Base-by-base conservation (phyloP, 805 yeast genomes). In the Wickerhamiella parazyma region DNA sequence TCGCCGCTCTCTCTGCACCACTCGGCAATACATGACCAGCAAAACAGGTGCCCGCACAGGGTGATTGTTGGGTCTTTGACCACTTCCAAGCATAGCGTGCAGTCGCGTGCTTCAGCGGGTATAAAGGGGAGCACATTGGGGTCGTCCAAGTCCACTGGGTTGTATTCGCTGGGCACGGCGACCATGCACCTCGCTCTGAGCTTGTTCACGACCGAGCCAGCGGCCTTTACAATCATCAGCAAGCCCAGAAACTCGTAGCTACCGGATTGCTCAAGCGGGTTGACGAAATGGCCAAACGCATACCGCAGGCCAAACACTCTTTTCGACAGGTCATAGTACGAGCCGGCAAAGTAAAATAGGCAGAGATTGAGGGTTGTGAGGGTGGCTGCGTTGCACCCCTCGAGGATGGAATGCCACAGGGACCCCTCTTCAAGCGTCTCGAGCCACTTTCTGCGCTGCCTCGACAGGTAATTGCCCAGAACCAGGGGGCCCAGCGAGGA, bases 1-100 rank as follows among this genome's bases (percentile, higher is more conserved):
- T 86, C 95, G 0, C 85, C 78, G 47, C 72, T 70, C 51, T 86
- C 95, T 49, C 84, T 68, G 46, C 86, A 75, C 97, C 97, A 89
- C 52, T 82, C 94, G 6, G 76, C 69, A 4, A 86, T 76, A 58
- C 97, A 89, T 6, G 67, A 68, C 96, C 97, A 89, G 62, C 98
- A 89, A 59, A 83, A 89, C 12, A 84, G 46, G 59, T 89, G 98
- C 0, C 97, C 98, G 62, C 98, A 89, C 4, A 78, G 73, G 0
- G 94, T 85, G 48, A 83, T 74, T 1, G 94, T 67, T 4, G 98
- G 97, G 48, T 82, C 74, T 1, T 63, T 67, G 91, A 89, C 82
- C 12, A 71, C 68, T 7, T 81, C 77, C 19, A 89, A 68, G 58
- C 98, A 89, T 17, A 91, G 68, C 71, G 86, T 80, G 57, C 98